Conservation (phyloP, 495 filamentous ascomycete genomes). For the Podospora bellae-mahoneyi region DNA sequence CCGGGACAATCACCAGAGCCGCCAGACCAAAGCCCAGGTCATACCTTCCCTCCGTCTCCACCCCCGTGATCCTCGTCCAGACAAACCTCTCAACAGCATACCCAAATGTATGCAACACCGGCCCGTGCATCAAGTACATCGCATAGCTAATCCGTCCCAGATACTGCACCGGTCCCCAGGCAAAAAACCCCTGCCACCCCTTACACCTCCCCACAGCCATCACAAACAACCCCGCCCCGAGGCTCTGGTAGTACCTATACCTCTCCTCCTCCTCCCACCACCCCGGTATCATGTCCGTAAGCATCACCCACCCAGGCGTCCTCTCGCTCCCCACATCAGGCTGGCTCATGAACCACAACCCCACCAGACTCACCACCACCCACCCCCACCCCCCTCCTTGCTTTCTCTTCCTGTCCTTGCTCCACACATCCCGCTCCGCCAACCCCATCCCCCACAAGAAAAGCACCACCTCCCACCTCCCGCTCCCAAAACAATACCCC, state of each 20-base stretch:
- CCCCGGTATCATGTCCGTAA: constrained; percentile 37
- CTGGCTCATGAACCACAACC: constrained; percentile 42
- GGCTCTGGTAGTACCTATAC: constrained; percentile 44
- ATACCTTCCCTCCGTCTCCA: constrained; percentile 31
- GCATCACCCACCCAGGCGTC: constrained; percentile 40
- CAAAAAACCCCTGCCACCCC: constrained; percentile 40
- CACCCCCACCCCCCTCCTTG: constrained; percentile 13
- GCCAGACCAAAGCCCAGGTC: constrained; percentile 37
- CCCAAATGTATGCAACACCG: constrained; percentile 45
- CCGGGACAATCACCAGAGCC: constrained; percentile 34
- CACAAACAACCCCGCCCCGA: constrained; percentile 42
- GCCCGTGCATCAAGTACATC: constrained; percentile 53
- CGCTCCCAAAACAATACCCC: constrained; percentile 34
- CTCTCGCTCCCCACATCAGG: constrained; percentile 38
- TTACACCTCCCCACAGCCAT: constrained; percentile 34
- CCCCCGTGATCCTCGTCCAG: constrained; percentile 35
- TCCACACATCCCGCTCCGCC: constrained; percentile 38
- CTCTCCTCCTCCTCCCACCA: constrained; percentile 36
- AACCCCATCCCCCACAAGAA: constrained; percentile 42
- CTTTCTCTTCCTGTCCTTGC: constrained; percentile 17
- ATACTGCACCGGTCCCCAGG: constrained; percentile 39
- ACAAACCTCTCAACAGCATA: constrained; percentile 37
- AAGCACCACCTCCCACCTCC: constrained; percentile 44
- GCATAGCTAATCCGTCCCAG: constrained; percentile 51
- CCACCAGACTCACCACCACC: constrained; percentile 27